Conservation (phyloP, 2,329 filamentous ascomycete genomes). For the Rhinocladiella similis region DNA sequence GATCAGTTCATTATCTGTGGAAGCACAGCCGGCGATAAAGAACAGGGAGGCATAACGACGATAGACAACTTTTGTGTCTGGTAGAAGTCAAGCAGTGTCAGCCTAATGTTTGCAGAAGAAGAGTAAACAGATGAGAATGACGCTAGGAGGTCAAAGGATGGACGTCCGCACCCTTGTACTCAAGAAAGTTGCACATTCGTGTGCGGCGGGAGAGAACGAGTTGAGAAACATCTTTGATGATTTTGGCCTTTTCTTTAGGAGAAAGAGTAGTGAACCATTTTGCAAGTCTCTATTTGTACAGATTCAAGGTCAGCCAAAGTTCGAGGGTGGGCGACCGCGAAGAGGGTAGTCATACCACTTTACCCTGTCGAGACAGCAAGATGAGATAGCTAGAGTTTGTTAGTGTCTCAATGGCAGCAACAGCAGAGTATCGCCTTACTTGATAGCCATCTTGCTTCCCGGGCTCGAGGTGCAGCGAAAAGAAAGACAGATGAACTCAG, state of each 20-base stretch:
- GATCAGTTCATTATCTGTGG: constrained; percentile 52
- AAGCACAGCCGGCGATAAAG: constrained; percentile 99
- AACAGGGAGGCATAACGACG: constrained; percentile 97
- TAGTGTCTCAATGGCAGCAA: constrained; percentile 13
- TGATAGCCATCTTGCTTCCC: constrained; percentile 52
- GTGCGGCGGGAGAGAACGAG: constrained; percentile 93
- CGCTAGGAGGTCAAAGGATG: constrained; percentile 7
- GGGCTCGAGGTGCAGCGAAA: neutral
- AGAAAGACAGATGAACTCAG: neutral
- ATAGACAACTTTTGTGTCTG: constrained; percentile 98
- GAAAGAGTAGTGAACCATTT: constrained; percentile 99
- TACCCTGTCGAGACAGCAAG: constrained; percentile 95
- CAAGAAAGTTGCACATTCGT: constrained; percentile 99
- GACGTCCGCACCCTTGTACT: constrained; percentile 79
- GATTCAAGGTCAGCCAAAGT: constrained; percentile 31
- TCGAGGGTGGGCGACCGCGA: constrained; percentile 39
- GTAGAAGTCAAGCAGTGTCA: constrained; percentile 24
- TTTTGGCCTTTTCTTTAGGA: constrained; percentile 98
- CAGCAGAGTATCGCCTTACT: constrained; percentile 40
- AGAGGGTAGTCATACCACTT: constrained; percentile 75
- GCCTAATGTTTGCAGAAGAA: constrained; percentile 3
- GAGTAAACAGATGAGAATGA: neutral
- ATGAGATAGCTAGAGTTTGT: constrained; percentile 76
- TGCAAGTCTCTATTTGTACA: constrained; percentile 73
- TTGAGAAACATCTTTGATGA: constrained; percentile 99